Conservation (phyloP, 225 moss, liverwort and hornwort species). For the Climacium dendroides region DNA sequence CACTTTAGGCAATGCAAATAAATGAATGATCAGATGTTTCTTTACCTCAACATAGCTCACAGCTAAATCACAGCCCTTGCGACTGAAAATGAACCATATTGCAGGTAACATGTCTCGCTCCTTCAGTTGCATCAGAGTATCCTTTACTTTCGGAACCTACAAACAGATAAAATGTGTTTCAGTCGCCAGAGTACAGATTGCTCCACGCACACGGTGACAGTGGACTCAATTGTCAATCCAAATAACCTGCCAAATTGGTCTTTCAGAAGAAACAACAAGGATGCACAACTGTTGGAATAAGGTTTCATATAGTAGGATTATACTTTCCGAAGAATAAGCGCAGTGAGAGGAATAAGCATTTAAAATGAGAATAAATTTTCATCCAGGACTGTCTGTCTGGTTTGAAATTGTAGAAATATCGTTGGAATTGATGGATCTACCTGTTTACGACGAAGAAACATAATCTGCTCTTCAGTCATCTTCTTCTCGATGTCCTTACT, state of each 20-base stretch:
- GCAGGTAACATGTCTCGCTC: slow-evolving; percentile 35
- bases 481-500: slow-evolving; percentile 15
- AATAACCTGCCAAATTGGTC: not conserved
- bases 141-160: slow-evolving; percentile 25
- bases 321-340: not conserved
- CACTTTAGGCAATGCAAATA: not conserved
- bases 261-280: not conserved
- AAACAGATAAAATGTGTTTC: not conserved
- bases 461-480: slow-evolving; percentile 15
- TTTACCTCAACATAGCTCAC: slow-evolving; percentile 27
- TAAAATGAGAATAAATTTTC: not conserved
- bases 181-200: not conserved
- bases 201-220: not conserved
- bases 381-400: not conserved
- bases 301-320: not conserved
- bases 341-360: not conserved
- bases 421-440: not conserved
- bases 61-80: slow-evolving; percentile 37
- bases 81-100: slow-evolving; percentile 41
- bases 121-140: slow-evolving; percentile 30
- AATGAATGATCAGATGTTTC: not conserved
- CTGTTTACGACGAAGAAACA: slow-evolving; percentile 37
- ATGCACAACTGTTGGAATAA: not conserved
- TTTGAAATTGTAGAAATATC: not conserved
- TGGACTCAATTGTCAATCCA: not conserved